Evolutionary conservation across 73 alveolate genomes (phyloP).

Genomic region (Effrenium voratum): DNA sequence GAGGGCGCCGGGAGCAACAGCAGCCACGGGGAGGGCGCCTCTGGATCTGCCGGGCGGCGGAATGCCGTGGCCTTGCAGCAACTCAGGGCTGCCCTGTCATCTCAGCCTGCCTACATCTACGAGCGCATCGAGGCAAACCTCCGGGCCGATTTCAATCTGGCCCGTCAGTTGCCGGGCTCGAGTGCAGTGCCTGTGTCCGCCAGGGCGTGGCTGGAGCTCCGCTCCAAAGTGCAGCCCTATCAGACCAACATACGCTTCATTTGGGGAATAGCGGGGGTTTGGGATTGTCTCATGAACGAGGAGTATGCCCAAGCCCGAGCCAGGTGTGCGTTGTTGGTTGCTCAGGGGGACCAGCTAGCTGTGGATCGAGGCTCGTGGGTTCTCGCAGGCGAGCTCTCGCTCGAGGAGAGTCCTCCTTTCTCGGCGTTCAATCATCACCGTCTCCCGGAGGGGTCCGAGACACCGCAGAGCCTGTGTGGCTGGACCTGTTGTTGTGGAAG

Average conservation of each 20-base stretch:
- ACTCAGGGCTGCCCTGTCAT: neutral
- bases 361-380: neutral
- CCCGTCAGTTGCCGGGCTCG: neutral
- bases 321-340: neutral
- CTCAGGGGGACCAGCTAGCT: neutral
- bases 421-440: neutral
- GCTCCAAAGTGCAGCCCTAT: neutral
- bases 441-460: neutral
- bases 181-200: neutral
- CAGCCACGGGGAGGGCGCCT: neutral
- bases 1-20: neutral
- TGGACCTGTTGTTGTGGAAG: neutral
- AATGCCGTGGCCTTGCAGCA: neutral
- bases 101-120: neutral
- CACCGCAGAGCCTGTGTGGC: neutral
- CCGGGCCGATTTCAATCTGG: neutral
- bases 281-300: neutral
- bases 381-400: neutral
- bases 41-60: neutral
- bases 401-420: slow-evolving; percentile 26
- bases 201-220: neutral
- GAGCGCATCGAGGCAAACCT: neutral
- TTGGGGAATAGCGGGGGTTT: neutral
- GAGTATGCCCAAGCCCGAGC: neutral
- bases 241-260: neutral